Conservation (phyloP, 768 basidiomycete genomes). For the Russula compacta region DNA sequence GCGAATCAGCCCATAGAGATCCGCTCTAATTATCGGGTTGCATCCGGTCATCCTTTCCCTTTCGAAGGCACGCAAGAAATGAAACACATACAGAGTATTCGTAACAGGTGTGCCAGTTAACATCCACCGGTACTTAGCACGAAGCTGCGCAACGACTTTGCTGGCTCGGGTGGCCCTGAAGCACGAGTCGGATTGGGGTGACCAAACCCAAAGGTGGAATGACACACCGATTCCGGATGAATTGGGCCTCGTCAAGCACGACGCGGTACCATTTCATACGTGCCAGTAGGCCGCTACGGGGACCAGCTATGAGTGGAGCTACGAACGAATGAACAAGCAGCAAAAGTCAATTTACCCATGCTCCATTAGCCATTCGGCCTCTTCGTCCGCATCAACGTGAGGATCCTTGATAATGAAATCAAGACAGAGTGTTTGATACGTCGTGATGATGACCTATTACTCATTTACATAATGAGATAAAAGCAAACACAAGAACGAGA, state of each 20-base stretch:
- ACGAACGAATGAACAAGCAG: not conserved
- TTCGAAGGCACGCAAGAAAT: not conserved
- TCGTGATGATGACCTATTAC: slow-evolving; percentile 67
- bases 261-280: slow-evolving; percentile 57
- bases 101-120: slow-evolving; percentile 72
- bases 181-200: not conserved
- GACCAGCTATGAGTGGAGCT: not conserved
- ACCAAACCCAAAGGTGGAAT: not conserved
- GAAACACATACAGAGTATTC: slow-evolving; percentile 45
- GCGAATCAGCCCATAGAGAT: slow-evolving; percentile 62
- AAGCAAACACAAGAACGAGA: not conserved
- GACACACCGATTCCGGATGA: slow-evolving; percentile 55
- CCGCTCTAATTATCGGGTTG: slow-evolving; percentile 36
- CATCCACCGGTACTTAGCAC: slow-evolving; percentile 66
- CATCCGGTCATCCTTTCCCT: not conserved
- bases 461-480: not conserved
- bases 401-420: slow-evolving; percentile 46
- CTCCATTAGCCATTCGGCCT: slow-evolving; percentile 38
- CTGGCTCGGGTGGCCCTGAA: slow-evolving; percentile 48
- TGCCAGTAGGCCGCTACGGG: slow-evolving; percentile 45
- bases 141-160: slow-evolving; percentile 48
- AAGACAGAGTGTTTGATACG: slow-evolving; percentile 59
- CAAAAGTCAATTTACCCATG: slow-evolving; percentile 35
- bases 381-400: slow-evolving; percentile 38
- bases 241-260: slow-evolving; percentile 73